phyloP scores from a whole-genome alignment of 2,329 filamentous ascomycete genomes.

The Anthostomella pinea region DNA sequence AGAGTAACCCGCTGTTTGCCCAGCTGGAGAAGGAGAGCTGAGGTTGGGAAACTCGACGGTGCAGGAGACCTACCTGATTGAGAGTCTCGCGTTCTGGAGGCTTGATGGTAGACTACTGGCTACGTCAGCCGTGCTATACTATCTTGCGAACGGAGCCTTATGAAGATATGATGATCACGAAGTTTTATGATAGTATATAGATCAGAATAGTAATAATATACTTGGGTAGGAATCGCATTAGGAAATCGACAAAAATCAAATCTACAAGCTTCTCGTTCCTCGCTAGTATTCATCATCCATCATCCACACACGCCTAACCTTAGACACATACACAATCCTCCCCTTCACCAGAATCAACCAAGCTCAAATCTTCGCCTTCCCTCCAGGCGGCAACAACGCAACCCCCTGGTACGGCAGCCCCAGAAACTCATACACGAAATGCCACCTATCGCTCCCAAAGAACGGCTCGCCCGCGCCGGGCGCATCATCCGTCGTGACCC shows the following conservation, averaged over 20 bases:
- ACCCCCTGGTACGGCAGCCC: slow-evolving; percentile 58
- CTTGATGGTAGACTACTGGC: too few relatives aligned
- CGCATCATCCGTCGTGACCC: slow-evolving; percentile 59
- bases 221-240: too few relatives aligned
- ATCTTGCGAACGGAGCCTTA: slow-evolving; percentile 1
- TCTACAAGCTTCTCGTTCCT: too few relatives aligned
- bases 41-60: not conserved
- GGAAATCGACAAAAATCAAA: too few relatives aligned
- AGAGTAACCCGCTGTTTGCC: slow-evolving; percentile 2
- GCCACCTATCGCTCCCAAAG: slow-evolving; percentile 74
- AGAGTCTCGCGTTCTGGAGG: not conserved
- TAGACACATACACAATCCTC: too few relatives aligned
- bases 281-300: too few relatives aligned
- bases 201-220: not conserved
- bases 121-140: too few relatives aligned
- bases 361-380: slow-evolving; percentile 34
- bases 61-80: not conserved
- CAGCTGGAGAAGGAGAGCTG: slow-evolving; percentile 8
- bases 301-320: too few relatives aligned
- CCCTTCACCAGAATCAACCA: not conserved
- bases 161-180: slow-evolving; percentile 11
- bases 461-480: slow-evolving; percentile 65
- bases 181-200: not conserved
- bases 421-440: slow-evolving; percentile 66
- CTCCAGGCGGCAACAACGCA: slow-evolving; percentile 36